Evolutionary conservation across 805 yeast species (phyloP).

Genomic region (Lipomyces yamanashiensis): DNA sequence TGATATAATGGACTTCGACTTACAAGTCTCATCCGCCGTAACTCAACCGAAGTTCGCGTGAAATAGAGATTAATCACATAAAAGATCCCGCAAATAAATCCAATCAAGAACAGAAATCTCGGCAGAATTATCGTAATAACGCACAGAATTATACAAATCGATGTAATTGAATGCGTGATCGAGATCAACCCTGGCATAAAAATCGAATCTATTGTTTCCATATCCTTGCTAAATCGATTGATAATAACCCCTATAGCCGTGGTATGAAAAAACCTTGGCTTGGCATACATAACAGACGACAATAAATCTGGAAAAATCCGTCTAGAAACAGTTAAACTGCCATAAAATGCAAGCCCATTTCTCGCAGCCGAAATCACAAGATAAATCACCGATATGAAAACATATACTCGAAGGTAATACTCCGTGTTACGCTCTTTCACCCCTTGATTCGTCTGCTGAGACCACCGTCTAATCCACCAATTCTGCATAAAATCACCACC

Average conservation of each 20-base stretch:
- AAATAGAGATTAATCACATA: slow-evolving; percentile 69
- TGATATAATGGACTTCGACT: slow-evolving; percentile 78
- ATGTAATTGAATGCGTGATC: neutral
- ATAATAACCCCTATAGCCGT: slow-evolving; percentile 95
- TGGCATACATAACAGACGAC: slow-evolving; percentile 71
- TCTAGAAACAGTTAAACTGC: slow-evolving; percentile 70
- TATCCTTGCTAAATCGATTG: slow-evolving; percentile 94
- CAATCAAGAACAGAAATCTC: slow-evolving; percentile 72
- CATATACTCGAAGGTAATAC: slow-evolving; percentile 11
- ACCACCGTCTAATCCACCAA: slow-evolving; percentile 19
- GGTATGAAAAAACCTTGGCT: slow-evolving; percentile 85
- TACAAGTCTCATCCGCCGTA: slow-evolving; percentile 69
- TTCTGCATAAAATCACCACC: slow-evolving; percentile 5
- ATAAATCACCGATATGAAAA: slow-evolving; percentile 64
- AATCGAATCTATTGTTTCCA: slow-evolving; percentile 92
- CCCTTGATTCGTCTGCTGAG: neutral
- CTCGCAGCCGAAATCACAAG: slow-evolving; percentile 42
- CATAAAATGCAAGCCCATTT: slow-evolving; percentile 36
- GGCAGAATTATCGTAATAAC: slow-evolving; percentile 84
- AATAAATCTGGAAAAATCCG: slow-evolving; percentile 69
- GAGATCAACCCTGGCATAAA: slow-evolving; percentile 59
- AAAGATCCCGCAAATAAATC: slow-evolving; percentile 64
- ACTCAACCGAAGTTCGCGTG: slow-evolving; percentile 70
- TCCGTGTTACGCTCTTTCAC: neutral
- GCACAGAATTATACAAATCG: slow-evolving; percentile 64